Evolutionary conservation across 768 basidiomycete genomes (phyloP).

Genomic region (Boletus fagicola): DNA sequence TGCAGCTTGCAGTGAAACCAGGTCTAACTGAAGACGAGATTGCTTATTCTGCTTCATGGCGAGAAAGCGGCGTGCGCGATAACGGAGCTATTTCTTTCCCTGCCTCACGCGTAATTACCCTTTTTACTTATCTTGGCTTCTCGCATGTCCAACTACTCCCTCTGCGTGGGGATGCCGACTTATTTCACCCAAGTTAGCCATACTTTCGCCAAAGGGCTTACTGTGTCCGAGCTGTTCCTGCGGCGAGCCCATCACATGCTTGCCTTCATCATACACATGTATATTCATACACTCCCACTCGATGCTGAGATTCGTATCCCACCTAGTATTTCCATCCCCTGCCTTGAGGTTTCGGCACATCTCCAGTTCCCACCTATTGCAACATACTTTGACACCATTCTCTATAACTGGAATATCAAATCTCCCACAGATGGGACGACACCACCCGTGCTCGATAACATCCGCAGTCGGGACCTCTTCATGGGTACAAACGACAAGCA

Average conservation of each 20-base stretch:
- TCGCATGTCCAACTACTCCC: not conserved
- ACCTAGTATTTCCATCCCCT: constrained; percentile 65
- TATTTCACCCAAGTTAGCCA: constrained; percentile 46
- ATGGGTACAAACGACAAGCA: constrained; percentile 77
- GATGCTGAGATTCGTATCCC: constrained; percentile 63
- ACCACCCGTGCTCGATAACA: constrained; percentile 49
- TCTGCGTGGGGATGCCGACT: not conserved
- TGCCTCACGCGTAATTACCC: not conserved
- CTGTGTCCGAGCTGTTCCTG: constrained; percentile 52
- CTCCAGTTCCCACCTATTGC: constrained; percentile 84
- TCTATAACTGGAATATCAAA: constrained; percentile 74
- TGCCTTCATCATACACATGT: constrained; percentile 72
- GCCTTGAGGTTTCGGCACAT: constrained; percentile 63
- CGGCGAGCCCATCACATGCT: constrained; percentile 75
- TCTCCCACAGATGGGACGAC: constrained; percentile 28
- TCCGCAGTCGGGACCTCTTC: constrained; percentile 67
- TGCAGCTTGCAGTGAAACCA: constrained; percentile 57
- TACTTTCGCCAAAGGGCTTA: constrained; percentile 46
- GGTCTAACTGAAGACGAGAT: constrained; percentile 38
- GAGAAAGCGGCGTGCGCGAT: constrained; percentile 44
- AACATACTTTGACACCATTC: constrained; percentile 88
- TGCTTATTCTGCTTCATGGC: constrained; percentile 50
- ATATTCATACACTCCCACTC: constrained; percentile 63
- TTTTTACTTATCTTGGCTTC: not conserved
- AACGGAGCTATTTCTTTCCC: constrained; percentile 31